Conservation (phyloP, 2,329 filamentous ascomycete species). For the Ceratocystis diversiconidia region DNA sequence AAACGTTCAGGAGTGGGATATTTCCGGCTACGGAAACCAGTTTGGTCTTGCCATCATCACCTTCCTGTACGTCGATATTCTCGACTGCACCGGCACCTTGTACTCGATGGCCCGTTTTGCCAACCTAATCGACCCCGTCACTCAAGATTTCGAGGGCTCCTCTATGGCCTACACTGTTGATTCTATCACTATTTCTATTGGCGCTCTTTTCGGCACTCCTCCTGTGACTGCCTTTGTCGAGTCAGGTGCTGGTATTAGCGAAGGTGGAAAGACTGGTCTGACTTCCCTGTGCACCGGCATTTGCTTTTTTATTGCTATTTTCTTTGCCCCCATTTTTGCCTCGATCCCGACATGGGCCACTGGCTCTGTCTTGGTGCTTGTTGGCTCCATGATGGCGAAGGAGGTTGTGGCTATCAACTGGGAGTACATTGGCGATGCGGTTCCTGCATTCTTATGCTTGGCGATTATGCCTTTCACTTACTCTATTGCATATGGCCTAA, state of each 20-base stretch:
- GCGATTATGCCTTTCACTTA: constrained; percentile 83
- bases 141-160: constrained; percentile 74
- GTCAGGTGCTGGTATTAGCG: constrained; percentile 60
- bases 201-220: constrained; percentile 53
- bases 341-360: constrained; percentile 70
- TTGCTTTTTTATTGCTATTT: constrained; percentile 57
- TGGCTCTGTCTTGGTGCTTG: constrained; percentile 72
- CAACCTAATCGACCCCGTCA: constrained; percentile 46
- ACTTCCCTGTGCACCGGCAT: constrained; percentile 55
- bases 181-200: constrained; percentile 56
- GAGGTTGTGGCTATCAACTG: constrained; percentile 77
- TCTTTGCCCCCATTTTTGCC: constrained; percentile 64
- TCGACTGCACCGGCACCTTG: constrained; percentile 62
- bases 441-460: constrained; percentile 74
- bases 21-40: constrained; percentile 53
- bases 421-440: constrained; percentile 68
- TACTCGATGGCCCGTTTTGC: constrained; percentile 74
- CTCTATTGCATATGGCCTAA: constrained; percentile 74
- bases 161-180: constrained; percentile 66
- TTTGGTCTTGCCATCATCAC: constrained; percentile 71
- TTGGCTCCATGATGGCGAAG: constrained; percentile 76
- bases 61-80: constrained; percentile 67
- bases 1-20: constrained; percentile 58
- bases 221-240: constrained; percentile 65
- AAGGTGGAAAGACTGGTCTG: constrained; percentile 58